A percentile compares a stretch with the other conserved stretches of the same genome.
phyloP scores from a whole-genome alignment of 208 protist species.

The Wallacemonas sp. region DNA sequence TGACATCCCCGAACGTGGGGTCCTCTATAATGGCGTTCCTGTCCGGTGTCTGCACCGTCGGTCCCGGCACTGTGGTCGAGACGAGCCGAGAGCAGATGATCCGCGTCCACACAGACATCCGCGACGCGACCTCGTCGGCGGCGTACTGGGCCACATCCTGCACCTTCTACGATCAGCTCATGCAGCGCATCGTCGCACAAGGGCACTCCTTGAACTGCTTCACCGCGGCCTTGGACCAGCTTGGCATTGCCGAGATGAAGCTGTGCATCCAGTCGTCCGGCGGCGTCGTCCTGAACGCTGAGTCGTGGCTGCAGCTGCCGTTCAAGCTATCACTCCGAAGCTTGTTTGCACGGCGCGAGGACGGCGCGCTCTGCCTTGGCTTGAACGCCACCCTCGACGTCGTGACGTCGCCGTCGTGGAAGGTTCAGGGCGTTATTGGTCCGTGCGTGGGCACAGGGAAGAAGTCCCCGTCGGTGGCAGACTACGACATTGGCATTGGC shows the following conservation, averaged over 20 bases:
- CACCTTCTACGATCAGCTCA: constrained; percentile 95
- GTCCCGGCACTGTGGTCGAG: constrained; percentile 93
- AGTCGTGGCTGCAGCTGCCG: constrained; percentile 95
- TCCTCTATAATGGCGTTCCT: constrained; percentile 96
- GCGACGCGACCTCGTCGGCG: constrained; percentile 74
- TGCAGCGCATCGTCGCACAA: constrained; percentile 89
- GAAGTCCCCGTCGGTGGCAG: constrained; percentile 83
- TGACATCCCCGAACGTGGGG: constrained; percentile 85
- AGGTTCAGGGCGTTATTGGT: constrained; percentile 95
- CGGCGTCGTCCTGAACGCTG: constrained; percentile 95
- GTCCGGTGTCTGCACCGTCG: constrained; percentile 94
- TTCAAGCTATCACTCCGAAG: constrained; percentile 94
- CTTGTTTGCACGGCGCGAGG: constrained; percentile 81
- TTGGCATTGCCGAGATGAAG: constrained; percentile 97
- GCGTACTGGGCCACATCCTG: constrained; percentile 74
- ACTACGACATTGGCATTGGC: constrained; percentile 95
- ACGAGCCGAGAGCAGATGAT: constrained; percentile 94
- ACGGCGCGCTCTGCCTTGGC: constrained; percentile 89
- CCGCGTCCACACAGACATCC: constrained; percentile 96
- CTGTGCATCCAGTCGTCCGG: constrained; percentile 91
- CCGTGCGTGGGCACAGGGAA: constrained; percentile 91
- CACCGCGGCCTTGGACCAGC: constrained; percentile 96
- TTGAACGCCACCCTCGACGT: constrained; percentile 97
- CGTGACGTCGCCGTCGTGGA: constrained; percentile 94
- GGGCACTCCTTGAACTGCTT: constrained; percentile 97